phyloP scores from a whole-genome alignment of 305 asterid genomes.

The Fraxinus angustifolia region DNA sequence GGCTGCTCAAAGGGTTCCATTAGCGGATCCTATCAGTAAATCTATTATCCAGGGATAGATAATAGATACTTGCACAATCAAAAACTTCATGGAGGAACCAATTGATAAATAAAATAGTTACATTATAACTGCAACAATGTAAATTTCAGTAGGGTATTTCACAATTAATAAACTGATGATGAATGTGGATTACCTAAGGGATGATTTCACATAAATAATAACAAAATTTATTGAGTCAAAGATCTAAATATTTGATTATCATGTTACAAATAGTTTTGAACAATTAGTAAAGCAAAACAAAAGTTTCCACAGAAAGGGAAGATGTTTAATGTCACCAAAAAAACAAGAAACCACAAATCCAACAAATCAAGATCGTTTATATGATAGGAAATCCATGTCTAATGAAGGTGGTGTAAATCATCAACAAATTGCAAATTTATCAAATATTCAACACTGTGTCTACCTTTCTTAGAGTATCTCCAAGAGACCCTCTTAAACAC shows the following conservation, averaged over 20 bases:
- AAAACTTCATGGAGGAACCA: not conserved
- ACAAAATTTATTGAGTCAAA: not conserved
- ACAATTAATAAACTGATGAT: not conserved
- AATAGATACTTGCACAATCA: not conserved
- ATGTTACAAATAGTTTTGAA: not conserved
- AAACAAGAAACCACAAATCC: not conserved
- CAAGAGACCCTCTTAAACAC: not conserved
- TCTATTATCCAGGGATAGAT: not conserved
- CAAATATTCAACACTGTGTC: not conserved
- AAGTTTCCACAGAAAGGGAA: not conserved
- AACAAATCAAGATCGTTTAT: not conserved
- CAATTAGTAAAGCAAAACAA: not conserved
- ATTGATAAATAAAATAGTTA: not conserved
- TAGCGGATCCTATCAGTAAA: not conserved
- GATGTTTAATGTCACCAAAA: not conserved
- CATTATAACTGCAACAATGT: not conserved
- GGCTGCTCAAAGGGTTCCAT: not conserved
- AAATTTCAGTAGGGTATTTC: not conserved
- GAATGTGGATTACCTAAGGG: not conserved
- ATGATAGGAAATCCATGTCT: not conserved
- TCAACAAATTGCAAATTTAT: not conserved
- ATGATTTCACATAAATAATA: not conserved
- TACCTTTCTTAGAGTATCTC: not conserved
- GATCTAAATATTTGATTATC: not conserved
- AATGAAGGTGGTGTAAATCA: not conserved